These are phyloP conservation scores for Kuraishia borneana DNA, from an alignment of 805 yeast species.

Conservation along the genomic window DNA sequence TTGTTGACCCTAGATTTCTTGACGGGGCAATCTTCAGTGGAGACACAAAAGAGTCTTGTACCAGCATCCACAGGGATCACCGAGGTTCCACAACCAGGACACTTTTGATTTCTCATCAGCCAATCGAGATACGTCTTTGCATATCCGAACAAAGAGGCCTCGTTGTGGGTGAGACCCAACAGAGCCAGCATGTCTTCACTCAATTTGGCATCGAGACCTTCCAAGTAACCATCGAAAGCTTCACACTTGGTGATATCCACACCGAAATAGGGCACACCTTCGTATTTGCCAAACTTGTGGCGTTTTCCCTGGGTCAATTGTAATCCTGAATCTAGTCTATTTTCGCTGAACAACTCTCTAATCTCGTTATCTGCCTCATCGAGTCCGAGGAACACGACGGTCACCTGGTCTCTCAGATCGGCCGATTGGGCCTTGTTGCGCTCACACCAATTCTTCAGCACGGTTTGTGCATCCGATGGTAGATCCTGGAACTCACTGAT, in stretches of 20 bases:
- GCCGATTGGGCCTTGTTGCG: slow-evolving; percentile 6
- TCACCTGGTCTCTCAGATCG: slow-evolving; percentile 9
- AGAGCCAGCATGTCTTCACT: slow-evolving; percentile 8
- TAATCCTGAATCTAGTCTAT: slow-evolving; percentile 10
- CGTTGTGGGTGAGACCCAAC: slow-evolving; percentile 18
- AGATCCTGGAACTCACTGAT: slow-evolving; percentile 6
- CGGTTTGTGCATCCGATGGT: slow-evolving; percentile 7
- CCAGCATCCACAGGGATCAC: slow-evolving; percentile 61
- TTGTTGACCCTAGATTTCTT: slow-evolving; percentile 47
- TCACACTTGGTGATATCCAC: slow-evolving; percentile 37
- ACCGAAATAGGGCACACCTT: slow-evolving; percentile 56
- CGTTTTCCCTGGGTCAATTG: slow-evolving; percentile 9
- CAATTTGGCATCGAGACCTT: slow-evolving; percentile 1
- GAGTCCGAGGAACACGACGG: slow-evolving; percentile 36
- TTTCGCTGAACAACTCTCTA: background rate
- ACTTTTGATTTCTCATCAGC: slow-evolving; percentile 60
- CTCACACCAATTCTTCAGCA: slow-evolving; percentile 11
- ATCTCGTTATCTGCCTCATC: slow-evolving; percentile 23
- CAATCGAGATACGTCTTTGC: slow-evolving; percentile 81
- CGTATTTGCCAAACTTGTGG: slow-evolving; percentile 34
- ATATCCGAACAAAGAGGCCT: slow-evolving; percentile 67
- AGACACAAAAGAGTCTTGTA: slow-evolving; percentile 43
- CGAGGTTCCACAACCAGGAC: slow-evolving; percentile 77
- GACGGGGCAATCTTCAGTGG: slow-evolving; percentile 26
- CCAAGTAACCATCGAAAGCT: slow-evolving; percentile 6